A percentile compares a stretch with the other conserved stretches of the same genome.
Conservation (phyloP, 805 yeast species). For the Lipomyces japonicus region DNA sequence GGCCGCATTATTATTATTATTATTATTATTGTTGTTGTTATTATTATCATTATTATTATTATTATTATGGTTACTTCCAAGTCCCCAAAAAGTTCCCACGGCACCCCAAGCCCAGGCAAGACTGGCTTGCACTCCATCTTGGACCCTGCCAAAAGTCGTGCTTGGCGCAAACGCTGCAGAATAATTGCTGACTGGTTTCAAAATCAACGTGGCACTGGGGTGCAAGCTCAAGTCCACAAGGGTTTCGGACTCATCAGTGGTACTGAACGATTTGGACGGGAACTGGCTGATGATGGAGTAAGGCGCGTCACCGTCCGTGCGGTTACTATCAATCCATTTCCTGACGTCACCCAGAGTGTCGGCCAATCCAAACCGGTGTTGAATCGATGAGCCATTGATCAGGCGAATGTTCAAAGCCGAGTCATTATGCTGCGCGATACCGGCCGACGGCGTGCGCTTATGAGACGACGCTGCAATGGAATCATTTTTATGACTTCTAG, state of each 20-base stretch:
- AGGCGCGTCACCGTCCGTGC: conserved; percentile 49
- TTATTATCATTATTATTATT: not conserved
- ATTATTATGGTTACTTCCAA: conserved; percentile 19
- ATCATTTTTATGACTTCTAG: conserved; percentile 24
- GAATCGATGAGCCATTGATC: conserved; percentile 61
- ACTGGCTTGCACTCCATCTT: conserved; percentile 24
- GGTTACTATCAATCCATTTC: conserved; percentile 51
- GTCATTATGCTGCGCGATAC: conserved; percentile 28
- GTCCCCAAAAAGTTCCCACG: conserved; percentile 33
- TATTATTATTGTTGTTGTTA: no score
- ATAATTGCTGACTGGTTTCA: conserved; percentile 53
- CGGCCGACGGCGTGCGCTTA: conserved; percentile 1
- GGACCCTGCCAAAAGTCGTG: conserved; percentile 20
- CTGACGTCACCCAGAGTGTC: conserved; percentile 58
- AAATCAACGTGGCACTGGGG: conserved; percentile 70
- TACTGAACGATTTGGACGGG: conserved; percentile 61
- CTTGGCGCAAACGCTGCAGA: conserved; percentile 34
- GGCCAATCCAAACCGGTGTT: conserved; percentile 46
- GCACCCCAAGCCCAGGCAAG: conserved; percentile 29
- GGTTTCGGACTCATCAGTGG: conserved; percentile 56
- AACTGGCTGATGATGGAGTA: conserved; percentile 51
- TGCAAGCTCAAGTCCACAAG: conserved; percentile 55
- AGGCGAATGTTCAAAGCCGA: conserved; percentile 57
- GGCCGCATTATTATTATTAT: not conserved
- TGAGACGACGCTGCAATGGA: conserved; percentile 18